A percentile compares a stretch with the other conserved stretches of the same genome.
phyloP scores from a whole-genome alignment of 1,139 yeast species.

The Kodamaea derodonti region DNA sequence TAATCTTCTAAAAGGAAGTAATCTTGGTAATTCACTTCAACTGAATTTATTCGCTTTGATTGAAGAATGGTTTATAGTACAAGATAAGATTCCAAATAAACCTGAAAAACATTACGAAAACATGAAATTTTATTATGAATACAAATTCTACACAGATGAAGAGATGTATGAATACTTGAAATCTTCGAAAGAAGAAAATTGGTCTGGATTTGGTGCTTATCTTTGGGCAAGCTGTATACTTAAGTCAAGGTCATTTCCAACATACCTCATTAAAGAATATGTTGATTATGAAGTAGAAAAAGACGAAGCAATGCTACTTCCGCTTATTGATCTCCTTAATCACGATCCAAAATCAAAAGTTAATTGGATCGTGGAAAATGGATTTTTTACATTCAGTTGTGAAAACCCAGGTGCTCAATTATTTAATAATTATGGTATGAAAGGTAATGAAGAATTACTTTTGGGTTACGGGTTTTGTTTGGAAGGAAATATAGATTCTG shows the following conservation, averaged over 20 bases:
- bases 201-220: conserved; percentile 66
- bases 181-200: conserved; percentile 29
- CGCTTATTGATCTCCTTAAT: conserved; percentile 74
- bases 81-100: conserved; percentile 36
- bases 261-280: conserved; percentile 35
- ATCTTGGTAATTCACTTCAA: conserved; percentile 42
- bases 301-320: conserved; percentile 67
- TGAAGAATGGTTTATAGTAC: conserved; percentile 52
- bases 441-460: conserved; percentile 74
- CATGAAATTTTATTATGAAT: conserved; percentile 46
- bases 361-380: conserved; percentile 48
- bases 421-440: conserved; percentile 80
- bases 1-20: conserved; percentile 57
- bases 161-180: conserved; percentile 30
- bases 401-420: conserved; percentile 38
- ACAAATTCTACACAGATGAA: conserved; percentile 40
- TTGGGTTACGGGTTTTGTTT: conserved; percentile 69
- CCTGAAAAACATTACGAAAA: conserved; percentile 38
- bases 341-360: conserved; percentile 64
- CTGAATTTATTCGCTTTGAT: conserved; percentile 31
- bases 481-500: conserved; percentile 61
- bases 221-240: conserved; percentile 73
- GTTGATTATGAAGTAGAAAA: conserved; percentile 19
- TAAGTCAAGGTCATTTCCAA: conserved; percentile 77
- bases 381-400: conserved; percentile 28